phyloP scores from a whole-genome alignment of 305 asterid genomes.

The Rubia tinctorum region DNA sequence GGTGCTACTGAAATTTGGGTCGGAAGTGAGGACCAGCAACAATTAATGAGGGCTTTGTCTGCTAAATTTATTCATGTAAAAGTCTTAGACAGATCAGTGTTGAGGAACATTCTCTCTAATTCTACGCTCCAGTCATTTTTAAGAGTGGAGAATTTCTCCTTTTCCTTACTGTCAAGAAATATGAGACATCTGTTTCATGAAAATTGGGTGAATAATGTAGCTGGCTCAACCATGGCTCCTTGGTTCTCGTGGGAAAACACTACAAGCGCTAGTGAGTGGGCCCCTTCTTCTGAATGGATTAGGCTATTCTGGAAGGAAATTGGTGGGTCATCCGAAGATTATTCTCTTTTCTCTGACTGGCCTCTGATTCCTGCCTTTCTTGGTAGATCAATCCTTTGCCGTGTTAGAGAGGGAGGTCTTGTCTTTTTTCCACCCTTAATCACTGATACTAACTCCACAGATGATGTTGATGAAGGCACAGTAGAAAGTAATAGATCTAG shows the following conservation, averaged over 20 bases:
- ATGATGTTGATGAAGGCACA: constrained; percentile 35
- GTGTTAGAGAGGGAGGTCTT: constrained; percentile 74
- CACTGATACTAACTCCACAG: constrained; percentile 27
- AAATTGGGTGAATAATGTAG: constrained; percentile 76
- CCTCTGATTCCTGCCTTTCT: constrained; percentile 96
- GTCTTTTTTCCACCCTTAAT: constrained; percentile 67
- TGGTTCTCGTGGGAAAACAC: constrained; percentile 95
- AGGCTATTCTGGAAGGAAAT: constrained; percentile 82
- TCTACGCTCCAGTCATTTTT: constrained; percentile 50
- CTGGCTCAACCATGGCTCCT: constrained; percentile 64
- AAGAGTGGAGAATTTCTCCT: constrained; percentile 73
- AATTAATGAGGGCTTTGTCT: constrained; percentile 61
- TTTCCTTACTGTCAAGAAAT: constrained; percentile 64
- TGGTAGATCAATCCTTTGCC: constrained; percentile 92
- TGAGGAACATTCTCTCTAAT: constrained; percentile 62
- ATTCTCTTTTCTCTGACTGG: constrained; percentile 89
- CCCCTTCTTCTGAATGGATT: constrained; percentile 92
- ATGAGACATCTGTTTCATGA: constrained; percentile 73
- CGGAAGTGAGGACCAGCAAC: constrained; percentile 78
- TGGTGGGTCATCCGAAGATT: constrained; percentile 59
- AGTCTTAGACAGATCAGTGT: constrained; percentile 70
- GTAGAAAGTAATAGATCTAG: constrained; percentile 40
- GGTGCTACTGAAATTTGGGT: constrained; percentile 78
- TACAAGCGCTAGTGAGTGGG: constrained; percentile 59
- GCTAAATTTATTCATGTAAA: constrained; percentile 80